Base-by-base conservation (phyloP, 2,329 filamentous ascomycete genomes). In the Verticillium albo-atrum region DNA sequence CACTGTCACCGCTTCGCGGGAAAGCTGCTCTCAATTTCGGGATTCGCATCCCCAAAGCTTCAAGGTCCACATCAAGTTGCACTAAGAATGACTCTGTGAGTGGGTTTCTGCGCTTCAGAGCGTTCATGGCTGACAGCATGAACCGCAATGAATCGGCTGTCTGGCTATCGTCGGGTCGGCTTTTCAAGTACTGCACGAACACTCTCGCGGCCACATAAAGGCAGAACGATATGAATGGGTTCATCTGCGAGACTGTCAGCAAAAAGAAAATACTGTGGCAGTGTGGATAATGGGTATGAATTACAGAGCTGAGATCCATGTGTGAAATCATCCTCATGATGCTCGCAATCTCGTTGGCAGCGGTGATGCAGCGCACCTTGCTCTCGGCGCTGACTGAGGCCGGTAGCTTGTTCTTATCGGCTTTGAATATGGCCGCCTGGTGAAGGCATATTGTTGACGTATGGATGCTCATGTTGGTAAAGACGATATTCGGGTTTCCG, bases 361-460 rank as follows among this genome's bases (percentile, higher is more conserved):
- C 92, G 25, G 92, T 92, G 61, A 98, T 92, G 68, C 95, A 98
- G 62, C 95, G 85, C 15, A 95, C 86, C 73, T 97, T 97, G 73
- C 93, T 97, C 71, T 98, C 94, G 1, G 90, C 87, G 63, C 90
- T 88, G 54, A 97, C 88, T 20, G 89, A 88, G 1, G 83, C 78
- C 1, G 91, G 88, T 62, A 97, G 78, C 57, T 87, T 85, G 73
- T 97, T 89, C 75, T 92, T 95, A 68, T 98, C 94, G 0, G 93
- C 92, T 72, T 97, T 98, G 82, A 94, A 97, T 23, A 99, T 98
- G 27, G 95, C 95, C 2, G 94, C 95, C 76, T 99, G 95, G 69
- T 99, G 95, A n/a, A 99, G 79, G 72, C 94, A 98, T 58, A 99
- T 98, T 1, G 92, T 92, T 1, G 93, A 96, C 0, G 95, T 97